phyloP scores from a whole-genome alignment of 106 monocot species.

The Dioscorea alata region DNA sequence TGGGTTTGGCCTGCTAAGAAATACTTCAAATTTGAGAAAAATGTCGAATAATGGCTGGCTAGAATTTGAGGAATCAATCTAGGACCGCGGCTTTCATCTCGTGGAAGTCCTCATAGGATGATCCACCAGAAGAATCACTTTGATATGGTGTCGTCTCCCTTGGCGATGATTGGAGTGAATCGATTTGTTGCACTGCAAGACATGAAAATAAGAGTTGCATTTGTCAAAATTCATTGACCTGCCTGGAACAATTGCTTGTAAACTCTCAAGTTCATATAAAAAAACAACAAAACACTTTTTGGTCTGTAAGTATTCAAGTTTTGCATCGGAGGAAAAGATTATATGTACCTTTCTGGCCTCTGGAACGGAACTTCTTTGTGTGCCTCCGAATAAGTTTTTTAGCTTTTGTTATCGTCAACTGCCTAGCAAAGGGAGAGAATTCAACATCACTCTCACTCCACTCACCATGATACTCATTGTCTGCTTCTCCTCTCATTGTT shows the following conservation, averaged over 20 bases:
- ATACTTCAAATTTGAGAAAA: too few relatives aligned
- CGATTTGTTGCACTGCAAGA: conserved; percentile 25
- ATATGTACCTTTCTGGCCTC: conserved; percentile 59
- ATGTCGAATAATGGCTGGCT: too few relatives aligned
- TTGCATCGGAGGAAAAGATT: not conserved
- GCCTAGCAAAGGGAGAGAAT: conserved; percentile 84
- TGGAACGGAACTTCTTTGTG: conserved; percentile 73
- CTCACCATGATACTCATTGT: conserved; percentile 62
- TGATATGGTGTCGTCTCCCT: conserved; percentile 57
- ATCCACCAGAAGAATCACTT: conserved; percentile 71
- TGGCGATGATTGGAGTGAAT: conserved; percentile 57
- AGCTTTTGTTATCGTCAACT: conserved; percentile 84
- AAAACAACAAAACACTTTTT: not conserved
- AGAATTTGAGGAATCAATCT: not conserved
- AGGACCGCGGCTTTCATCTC: conserved; percentile 17
- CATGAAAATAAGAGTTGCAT: conserved; percentile 10
- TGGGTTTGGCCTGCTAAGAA: too few relatives aligned
- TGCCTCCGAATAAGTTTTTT: conserved; percentile 77
- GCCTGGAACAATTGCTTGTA: not conserved
- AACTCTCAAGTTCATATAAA: not conserved
- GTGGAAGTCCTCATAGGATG: conserved; percentile 63
- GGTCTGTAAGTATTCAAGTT: too few relatives aligned
- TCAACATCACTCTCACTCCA: conserved; percentile 86
- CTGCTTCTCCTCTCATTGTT: conserved; percentile 84
- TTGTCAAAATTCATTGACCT: not conserved